Evolutionary conservation across 805 yeast genomes (phyloP).

Genomic region (Metschnikowia orientalis): DNA sequence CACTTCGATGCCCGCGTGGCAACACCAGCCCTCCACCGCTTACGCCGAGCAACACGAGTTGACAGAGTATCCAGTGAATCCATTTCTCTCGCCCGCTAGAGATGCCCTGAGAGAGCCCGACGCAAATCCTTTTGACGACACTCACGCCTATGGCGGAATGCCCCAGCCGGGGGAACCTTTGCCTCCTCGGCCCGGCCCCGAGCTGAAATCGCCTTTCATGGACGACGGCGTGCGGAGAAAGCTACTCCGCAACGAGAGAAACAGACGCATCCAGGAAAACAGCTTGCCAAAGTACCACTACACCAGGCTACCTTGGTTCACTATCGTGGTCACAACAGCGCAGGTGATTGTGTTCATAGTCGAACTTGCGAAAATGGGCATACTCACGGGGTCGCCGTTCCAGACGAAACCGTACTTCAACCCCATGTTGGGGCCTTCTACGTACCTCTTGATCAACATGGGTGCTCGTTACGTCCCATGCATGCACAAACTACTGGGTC

Average conservation of each 20-base stretch:
- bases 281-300: constrained; percentile 17
- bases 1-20: constrained; percentile 4
- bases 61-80: constrained; percentile 6
- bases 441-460: constrained; percentile 59
- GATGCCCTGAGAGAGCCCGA: constrained; percentile 2
- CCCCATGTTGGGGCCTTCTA: constrained; percentile 76
- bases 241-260: constrained; percentile 12
- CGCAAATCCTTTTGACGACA: constrained; percentile 5
- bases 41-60: constrained; percentile 15
- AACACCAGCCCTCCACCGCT: background rate
- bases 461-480: constrained; percentile 73
- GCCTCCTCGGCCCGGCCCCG: no score
- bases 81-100: constrained; percentile 4
- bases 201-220: constrained; percentile 1
- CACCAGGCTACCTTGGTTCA: constrained; percentile 38
- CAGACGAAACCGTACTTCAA: constrained; percentile 69
- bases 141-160: no score
- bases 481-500: constrained; percentile 49
- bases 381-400: constrained; percentile 57
- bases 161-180: no score
- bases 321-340: constrained; percentile 38
- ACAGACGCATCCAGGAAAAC: constrained; percentile 13
- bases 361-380: constrained; percentile 55
- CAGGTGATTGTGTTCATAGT: constrained; percentile 57
- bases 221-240: constrained; percentile 2